Conservation (phyloP, 768 basidiomycete species). For the Ephemerocybe angulata region DNA sequence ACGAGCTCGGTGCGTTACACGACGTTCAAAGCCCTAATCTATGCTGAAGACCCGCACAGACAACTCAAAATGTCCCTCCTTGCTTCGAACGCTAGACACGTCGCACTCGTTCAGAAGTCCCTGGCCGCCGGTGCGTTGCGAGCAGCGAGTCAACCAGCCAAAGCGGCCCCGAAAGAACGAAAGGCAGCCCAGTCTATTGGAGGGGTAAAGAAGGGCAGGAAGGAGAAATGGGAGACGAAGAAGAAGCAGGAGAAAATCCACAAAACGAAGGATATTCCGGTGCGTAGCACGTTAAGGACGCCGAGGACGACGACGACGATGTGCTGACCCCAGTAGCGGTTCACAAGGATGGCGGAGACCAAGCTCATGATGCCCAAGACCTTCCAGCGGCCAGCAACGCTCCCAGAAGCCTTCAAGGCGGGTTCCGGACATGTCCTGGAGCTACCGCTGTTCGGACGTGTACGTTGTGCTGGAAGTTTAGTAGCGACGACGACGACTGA, state of each 20-base stretch:
- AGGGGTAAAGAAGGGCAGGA: constrained; percentile 5
- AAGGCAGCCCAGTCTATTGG: constrained; percentile 3
- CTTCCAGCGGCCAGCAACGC: background rate
- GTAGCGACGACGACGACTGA: background rate
- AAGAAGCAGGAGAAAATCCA: background rate
- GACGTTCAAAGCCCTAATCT: no score
- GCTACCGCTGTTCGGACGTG: constrained; percentile 6
- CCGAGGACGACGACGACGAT: background rate
- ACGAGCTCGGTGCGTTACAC: background rate
- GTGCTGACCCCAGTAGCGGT: background rate
- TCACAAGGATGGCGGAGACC: constrained; percentile 10
- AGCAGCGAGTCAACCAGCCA: constrained; percentile 1
- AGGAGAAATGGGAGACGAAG: constrained; percentile 3
- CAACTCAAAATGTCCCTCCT: background rate
- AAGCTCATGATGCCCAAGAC: constrained; percentile 3
- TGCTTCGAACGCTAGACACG: background rate
- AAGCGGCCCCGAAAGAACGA: background rate
- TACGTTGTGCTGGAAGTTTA: background rate
- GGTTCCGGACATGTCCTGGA: background rate
- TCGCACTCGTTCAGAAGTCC: background rate
- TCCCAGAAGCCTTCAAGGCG: background rate
- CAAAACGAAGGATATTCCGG: background rate
- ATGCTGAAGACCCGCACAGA: no score
- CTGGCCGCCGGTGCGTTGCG: background rate
- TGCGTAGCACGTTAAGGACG: background rate